These are phyloP conservation scores for Vanderwaltozyma polyspora DNA, from an alignment of 805 yeast species.

Conservation along the genomic window DNA sequence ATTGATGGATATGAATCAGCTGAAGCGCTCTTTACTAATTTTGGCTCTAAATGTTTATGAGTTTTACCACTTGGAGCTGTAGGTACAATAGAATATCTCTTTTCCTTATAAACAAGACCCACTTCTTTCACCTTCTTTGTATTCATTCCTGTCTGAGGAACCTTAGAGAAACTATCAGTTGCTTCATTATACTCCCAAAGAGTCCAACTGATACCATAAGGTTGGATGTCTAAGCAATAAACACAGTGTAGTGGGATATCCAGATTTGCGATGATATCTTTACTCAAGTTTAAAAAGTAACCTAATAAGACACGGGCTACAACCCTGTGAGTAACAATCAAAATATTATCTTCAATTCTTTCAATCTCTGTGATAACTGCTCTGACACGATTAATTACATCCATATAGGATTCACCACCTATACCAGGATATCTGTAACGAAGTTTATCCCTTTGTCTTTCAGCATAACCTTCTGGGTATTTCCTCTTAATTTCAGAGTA, in stretches of 20 bases:
- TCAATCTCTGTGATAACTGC: slow-evolving; percentile 90
- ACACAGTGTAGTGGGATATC: slow-evolving; percentile 91
- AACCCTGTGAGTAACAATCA: slow-evolving; percentile 81
- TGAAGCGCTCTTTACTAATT: too few species aligned
- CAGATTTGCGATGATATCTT: slow-evolving; percentile 72
- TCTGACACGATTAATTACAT: slow-evolving; percentile 80
- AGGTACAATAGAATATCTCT: slow-evolving; percentile 65
- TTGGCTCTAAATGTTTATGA: too few species aligned
- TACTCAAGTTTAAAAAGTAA: slow-evolving; percentile 73
- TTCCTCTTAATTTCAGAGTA: slow-evolving; percentile 68
- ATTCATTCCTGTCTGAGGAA: slow-evolving; percentile 34
- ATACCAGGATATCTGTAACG: slow-evolving; percentile 91
- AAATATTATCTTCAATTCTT: slow-evolving; percentile 75
- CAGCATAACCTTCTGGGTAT: slow-evolving; percentile 68
- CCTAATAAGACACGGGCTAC: slow-evolving; percentile 81
- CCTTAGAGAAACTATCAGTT: slow-evolving; percentile 65
- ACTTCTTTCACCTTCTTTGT: slow-evolving; percentile 52
- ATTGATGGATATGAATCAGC: too few species aligned
- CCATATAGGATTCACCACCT: slow-evolving; percentile 92
- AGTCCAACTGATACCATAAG: slow-evolving; percentile 91
- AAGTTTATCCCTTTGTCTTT: slow-evolving; percentile 67
- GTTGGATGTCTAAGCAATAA: slow-evolving; percentile 82
- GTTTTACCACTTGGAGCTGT: slow-evolving; percentile 48
- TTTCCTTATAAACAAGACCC: slow-evolving; percentile 56
- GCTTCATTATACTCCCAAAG: slow-evolving; percentile 77